These are phyloP conservation scores for Sporisorium graminicola DNA, from an alignment of 1,284 basidiomycete species.

Conservation along the genomic window DNA sequence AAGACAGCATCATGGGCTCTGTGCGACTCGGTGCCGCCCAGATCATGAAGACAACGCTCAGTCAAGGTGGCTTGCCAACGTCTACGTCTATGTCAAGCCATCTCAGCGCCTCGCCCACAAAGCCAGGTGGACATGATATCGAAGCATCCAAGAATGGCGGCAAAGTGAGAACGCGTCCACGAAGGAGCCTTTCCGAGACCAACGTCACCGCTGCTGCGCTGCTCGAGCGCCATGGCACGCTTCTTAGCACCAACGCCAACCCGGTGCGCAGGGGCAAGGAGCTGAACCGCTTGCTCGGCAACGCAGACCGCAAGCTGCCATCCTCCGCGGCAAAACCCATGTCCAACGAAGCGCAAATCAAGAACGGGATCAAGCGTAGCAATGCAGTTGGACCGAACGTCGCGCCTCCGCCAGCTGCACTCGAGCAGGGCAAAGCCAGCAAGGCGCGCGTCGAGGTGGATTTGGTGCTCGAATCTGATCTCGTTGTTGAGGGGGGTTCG, in stretches of 20 bases:
- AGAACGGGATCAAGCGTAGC: slow-evolving; percentile 26
- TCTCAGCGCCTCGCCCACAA: slow-evolving; percentile 8
- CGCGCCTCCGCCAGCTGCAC: slow-evolving; percentile 38
- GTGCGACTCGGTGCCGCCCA: slow-evolving; percentile 21
- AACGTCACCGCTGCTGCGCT: slow-evolving; percentile 22
- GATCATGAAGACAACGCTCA: slow-evolving; percentile 25
- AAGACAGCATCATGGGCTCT: slow-evolving; percentile 56
- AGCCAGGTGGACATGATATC: not conserved
- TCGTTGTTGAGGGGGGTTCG: slow-evolving; percentile 84
- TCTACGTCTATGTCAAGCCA: slow-evolving; percentile 9
- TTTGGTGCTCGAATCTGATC: slow-evolving; percentile 81
- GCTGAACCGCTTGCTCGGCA: slow-evolving; percentile 57
- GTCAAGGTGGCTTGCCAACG: slow-evolving; percentile 11
- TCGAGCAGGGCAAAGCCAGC: slow-evolving; percentile 60
- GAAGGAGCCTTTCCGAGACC: slow-evolving; percentile 40
- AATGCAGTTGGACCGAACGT: slow-evolving; percentile 27
- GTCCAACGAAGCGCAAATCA: slow-evolving; percentile 7
- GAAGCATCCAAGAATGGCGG: not conserved
- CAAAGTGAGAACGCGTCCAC: slow-evolving; percentile 36
- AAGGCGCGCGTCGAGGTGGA: slow-evolving; percentile 86
- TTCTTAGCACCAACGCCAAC: slow-evolving; percentile 55
- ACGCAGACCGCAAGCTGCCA: slow-evolving; percentile 48
- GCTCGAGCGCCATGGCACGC: slow-evolving; percentile 57
- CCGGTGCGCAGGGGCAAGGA: slow-evolving; percentile 58
- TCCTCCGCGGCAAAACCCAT: slow-evolving; percentile 29